phyloP scores from a whole-genome alignment of 441 rosid genomes.

The Hypseocharis bilobata region DNA sequence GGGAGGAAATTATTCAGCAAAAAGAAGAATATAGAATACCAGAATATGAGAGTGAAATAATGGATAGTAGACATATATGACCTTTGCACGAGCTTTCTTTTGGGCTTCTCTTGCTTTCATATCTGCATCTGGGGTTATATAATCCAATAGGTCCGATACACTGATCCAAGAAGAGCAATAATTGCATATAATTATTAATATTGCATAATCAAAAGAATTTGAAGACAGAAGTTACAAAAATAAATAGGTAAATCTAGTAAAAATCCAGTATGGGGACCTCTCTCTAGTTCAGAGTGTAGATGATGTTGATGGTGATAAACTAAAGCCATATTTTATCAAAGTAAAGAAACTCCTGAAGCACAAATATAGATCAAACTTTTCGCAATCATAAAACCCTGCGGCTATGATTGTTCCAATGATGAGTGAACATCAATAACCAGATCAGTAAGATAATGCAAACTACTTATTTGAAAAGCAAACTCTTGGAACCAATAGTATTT shows the following conservation, averaged over 20 bases:
- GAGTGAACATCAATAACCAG: neutral
- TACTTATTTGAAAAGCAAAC: constrained; percentile 2
- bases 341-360: too few relatives aligned
- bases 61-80: constrained; percentile 18
- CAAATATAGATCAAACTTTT: too few relatives aligned
- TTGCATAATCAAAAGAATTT: neutral
- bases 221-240: neutral
- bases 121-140: constrained; percentile 62
- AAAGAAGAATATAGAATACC: constrained; percentile 8
- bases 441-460: constrained; percentile 2
- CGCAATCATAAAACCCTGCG: too few relatives aligned
- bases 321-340: too few relatives aligned
- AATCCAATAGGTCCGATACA: constrained; percentile 80
- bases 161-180: constrained; percentile 33
- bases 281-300: too few relatives aligned
- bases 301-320: too few relatives aligned
- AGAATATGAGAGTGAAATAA: constrained; percentile 8
- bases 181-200: constrained; percentile 9
- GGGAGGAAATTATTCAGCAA: constrained; percentile 11
- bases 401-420: too few relatives aligned
- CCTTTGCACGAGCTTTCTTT: constrained; percentile 68
- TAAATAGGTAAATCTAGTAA: neutral
- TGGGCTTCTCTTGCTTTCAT: constrained; percentile 63
- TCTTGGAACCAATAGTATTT: constrained; percentile 1
- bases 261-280: neutral